phyloP scores from a whole-genome alignment of 768 basidiomycete genomes.

The Boletus vermiculosoides region DNA sequence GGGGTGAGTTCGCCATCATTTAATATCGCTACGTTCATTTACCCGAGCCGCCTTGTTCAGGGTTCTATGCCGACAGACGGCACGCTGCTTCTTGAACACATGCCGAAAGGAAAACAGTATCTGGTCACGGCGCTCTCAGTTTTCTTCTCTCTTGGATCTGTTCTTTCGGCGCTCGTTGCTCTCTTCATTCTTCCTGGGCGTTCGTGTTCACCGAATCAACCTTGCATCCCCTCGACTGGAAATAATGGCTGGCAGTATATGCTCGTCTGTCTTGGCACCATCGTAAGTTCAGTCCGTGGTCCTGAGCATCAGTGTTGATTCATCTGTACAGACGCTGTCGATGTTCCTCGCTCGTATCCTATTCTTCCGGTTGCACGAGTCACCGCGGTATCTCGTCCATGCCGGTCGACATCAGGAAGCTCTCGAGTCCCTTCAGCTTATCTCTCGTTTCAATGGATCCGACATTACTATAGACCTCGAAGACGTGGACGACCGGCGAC shows the following conservation, averaged over 20 bases:
- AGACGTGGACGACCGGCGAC: constrained; percentile 59
- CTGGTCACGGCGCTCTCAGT: constrained; percentile 88
- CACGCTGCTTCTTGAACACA: constrained; percentile 87
- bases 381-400: constrained; percentile 89
- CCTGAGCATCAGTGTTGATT: constrained; percentile 1
- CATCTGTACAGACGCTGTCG: constrained; percentile 60
- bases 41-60: constrained; percentile 36
- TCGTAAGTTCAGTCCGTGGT: constrained; percentile 58
- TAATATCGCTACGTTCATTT: background rate
- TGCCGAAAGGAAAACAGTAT: constrained; percentile 90
- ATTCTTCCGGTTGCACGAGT: constrained; percentile 92
- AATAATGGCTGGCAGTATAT: constrained; percentile 93
- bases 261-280: constrained; percentile 68
- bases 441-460: constrained; percentile 84
- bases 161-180: constrained; percentile 78
- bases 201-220: constrained; percentile 53
- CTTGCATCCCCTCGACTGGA: constrained; percentile 64
- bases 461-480: constrained; percentile 61
- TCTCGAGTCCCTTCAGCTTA: constrained; percentile 75
- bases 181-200: constrained; percentile 74
- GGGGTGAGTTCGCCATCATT: constrained; percentile 57
- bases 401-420: constrained; percentile 85
- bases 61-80: constrained; percentile 98
- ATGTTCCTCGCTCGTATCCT: constrained; percentile 89
- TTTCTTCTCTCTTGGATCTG: constrained; percentile 95